Percentiles rank a stretch among this genome's conserved stretches.
Conservation (phyloP, 2,329 filamentous ascomycete genomes). For the Bimuria novae-zelandiae region DNA sequence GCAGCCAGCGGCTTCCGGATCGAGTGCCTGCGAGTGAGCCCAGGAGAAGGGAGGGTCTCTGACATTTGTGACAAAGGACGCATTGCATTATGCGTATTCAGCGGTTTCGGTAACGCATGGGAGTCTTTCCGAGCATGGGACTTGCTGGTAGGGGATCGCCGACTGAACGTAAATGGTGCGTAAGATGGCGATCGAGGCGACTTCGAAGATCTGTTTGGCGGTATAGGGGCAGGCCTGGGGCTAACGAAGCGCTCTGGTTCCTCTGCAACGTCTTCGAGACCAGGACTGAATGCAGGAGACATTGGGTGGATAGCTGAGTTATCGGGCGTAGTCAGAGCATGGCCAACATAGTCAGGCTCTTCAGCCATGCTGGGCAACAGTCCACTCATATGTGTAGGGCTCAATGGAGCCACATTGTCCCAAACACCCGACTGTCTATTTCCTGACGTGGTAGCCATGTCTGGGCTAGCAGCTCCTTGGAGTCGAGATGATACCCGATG, state of each 20-base stretch:
- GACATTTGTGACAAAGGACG: conserved; percentile 49
- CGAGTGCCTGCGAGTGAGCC: conserved; percentile 31
- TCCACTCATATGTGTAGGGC: conserved; percentile 20
- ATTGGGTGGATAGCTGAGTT: conserved; percentile 46
- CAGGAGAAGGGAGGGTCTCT: conserved; percentile 52
- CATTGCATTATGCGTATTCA: conserved; percentile 24
- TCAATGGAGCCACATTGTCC: conserved; percentile 31
- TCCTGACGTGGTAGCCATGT: conserved; percentile 17
- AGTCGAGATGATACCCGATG: conserved; percentile 46
- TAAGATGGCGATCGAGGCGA: conserved; percentile 34
- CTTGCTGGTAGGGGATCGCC: conserved; percentile 26
- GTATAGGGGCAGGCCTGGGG: conserved; percentile 40
- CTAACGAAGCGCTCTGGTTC: conserved; percentile 42
- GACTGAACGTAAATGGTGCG: conserved; percentile 36
- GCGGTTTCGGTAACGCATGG: conserved; percentile 26
- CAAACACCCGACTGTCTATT: conserved; percentile 42
- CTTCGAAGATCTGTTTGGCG: conserved; percentile 31
- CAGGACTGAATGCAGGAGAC: conserved; percentile 48
- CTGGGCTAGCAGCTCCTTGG: conserved; percentile 24
- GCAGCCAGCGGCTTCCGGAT: conserved; percentile 24
- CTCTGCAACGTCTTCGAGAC: conserved; percentile 44
- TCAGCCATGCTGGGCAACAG: conserved; percentile 34
- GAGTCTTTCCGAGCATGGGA: conserved; percentile 27
- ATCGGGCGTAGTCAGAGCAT: conserved; percentile 51
- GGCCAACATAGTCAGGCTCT: conserved; percentile 37